phyloP scores from a whole-genome alignment of 1,139 yeast genomes.

The Yamadazyma diospyri region DNA sequence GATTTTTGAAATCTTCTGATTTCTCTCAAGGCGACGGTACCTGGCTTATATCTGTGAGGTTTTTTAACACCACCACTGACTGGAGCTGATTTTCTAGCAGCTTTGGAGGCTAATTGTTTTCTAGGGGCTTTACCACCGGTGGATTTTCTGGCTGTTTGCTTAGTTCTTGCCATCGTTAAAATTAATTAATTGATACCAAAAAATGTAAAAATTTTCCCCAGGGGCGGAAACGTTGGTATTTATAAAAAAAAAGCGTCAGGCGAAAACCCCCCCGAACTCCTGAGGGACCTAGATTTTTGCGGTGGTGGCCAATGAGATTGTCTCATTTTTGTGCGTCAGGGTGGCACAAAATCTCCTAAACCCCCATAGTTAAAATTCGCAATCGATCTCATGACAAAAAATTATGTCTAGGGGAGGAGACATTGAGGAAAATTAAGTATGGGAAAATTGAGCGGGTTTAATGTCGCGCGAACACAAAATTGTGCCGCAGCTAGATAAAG shows the following conservation, averaged over 20 bases:
- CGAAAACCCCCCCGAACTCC: not conserved
- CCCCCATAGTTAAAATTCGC: constrained; percentile 1
- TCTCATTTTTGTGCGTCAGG: not conserved
- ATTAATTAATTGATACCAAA: not conserved
- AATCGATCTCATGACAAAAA: constrained; percentile 1
- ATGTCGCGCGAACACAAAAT: too few relatives aligned
- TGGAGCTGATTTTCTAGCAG: constrained; percentile 53
- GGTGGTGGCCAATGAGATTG: not conserved
- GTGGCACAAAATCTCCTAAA: too few relatives aligned
- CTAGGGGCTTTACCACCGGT: constrained; percentile 56
- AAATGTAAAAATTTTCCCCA: constrained; percentile 1
- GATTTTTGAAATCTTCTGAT: constrained; percentile 53
- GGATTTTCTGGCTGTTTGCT: constrained; percentile 53
- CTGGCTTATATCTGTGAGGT: constrained; percentile 55
- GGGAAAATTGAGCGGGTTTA: not conserved
- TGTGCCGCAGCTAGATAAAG: too few relatives aligned
- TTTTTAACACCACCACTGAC: constrained; percentile 51
- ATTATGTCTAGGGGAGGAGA: not conserved
- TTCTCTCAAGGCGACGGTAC: constrained; percentile 55
- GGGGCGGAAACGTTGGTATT: constrained; percentile 2
- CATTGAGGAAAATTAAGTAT: not conserved
- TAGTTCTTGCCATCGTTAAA: constrained; percentile 45
- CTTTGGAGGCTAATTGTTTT: constrained; percentile 52
- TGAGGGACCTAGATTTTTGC: not conserved
- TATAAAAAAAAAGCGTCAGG: not conserved